phyloP scores from a whole-genome alignment of 177 flowering plant species.

The Telopea speciosissima region DNA sequence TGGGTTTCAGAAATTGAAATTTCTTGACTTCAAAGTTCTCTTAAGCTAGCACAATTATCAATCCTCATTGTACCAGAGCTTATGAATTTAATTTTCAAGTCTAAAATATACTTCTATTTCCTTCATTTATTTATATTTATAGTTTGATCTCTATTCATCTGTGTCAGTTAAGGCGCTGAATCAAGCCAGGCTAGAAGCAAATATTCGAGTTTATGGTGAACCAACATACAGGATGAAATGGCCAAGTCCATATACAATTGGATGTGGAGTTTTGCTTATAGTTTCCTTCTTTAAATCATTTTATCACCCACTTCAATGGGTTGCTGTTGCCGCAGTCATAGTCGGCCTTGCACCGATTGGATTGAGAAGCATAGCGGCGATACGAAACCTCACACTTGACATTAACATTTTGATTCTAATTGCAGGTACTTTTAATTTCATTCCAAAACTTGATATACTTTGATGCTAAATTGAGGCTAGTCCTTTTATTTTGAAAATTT shows the following conservation, averaged over 20 bases:
- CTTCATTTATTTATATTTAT: too few relatives aligned
- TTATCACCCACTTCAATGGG: slow-evolving; percentile 30
- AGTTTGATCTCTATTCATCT: not conserved
- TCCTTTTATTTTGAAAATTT: not conserved
- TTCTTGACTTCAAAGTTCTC: not conserved
- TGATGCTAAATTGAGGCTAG: not conserved
- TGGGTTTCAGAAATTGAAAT: not conserved
- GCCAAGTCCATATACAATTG: slow-evolving; percentile 32
- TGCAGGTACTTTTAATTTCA: slow-evolving; percentile 11
- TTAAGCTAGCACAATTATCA: not conserved
- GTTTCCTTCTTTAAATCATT: slow-evolving; percentile 21
- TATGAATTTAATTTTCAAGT: too few relatives aligned
- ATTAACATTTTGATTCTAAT: slow-evolving; percentile 32
- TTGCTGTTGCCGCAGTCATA: slow-evolving; percentile 24
- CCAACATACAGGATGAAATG: slow-evolving; percentile 18
- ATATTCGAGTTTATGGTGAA: slow-evolving; percentile 26
- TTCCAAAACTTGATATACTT: not conserved
- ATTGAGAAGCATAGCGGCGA: slow-evolving; percentile 19
- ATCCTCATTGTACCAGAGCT: not conserved
- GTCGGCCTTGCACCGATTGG: slow-evolving; percentile 31
- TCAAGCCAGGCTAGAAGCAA: slow-evolving; percentile 36
- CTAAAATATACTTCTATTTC: too few relatives aligned
- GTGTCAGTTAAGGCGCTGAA: slow-evolving; percentile 33
- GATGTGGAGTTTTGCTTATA: slow-evolving; percentile 20
- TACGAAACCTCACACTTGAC: slow-evolving; percentile 22